These are phyloP conservation scores for Colletotrichum sp. DNA, from an alignment of 2,329 filamentous ascomycete species.

Conservation along the genomic window DNA sequence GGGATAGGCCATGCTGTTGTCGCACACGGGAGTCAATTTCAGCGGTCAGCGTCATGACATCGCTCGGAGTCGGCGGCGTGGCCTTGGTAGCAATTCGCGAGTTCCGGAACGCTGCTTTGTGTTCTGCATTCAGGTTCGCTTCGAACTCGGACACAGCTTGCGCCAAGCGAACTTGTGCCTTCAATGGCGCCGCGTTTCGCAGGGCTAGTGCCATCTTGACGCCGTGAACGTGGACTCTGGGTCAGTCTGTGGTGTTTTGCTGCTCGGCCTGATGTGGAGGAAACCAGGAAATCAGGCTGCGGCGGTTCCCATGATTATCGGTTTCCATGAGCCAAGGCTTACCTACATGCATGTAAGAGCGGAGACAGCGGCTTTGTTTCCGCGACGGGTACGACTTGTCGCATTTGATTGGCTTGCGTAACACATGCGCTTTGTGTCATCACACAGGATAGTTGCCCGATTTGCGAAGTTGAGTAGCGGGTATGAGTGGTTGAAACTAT, in stretches of 20 bases:
- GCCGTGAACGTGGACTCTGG: neutral
- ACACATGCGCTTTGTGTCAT: too few species aligned
- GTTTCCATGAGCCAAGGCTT: too few species aligned
- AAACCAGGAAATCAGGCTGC: too few species aligned
- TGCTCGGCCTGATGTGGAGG: neutral
- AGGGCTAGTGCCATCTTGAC: neutral
- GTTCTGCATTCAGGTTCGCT: conserved; percentile 36
- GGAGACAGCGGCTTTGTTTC: too few species aligned
- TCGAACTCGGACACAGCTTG: conserved; percentile 45
- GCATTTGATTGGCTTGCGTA: too few species aligned
- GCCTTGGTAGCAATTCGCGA: conserved; percentile 10
- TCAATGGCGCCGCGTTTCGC: conserved; percentile 7
- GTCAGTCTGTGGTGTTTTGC: neutral
- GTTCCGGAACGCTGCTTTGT: conserved; percentile 27
- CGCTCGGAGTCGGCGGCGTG: conserved; percentile 31
- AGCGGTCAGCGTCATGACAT: conserved; percentile 45
- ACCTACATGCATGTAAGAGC: too few species aligned
- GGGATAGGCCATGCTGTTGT: conserved; percentile 21
- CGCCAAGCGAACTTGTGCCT: conserved; percentile 41
- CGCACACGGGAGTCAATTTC: conserved; percentile 34
- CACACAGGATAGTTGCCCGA: too few species aligned
- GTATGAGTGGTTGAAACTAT: too few species aligned
- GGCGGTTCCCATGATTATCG: too few species aligned
- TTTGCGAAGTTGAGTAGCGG: too few species aligned
- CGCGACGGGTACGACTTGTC: too few species aligned